These are phyloP conservation scores for Solanum hybrid DNA, from an alignment of 305 asterid species.

Conservation along the genomic window DNA sequence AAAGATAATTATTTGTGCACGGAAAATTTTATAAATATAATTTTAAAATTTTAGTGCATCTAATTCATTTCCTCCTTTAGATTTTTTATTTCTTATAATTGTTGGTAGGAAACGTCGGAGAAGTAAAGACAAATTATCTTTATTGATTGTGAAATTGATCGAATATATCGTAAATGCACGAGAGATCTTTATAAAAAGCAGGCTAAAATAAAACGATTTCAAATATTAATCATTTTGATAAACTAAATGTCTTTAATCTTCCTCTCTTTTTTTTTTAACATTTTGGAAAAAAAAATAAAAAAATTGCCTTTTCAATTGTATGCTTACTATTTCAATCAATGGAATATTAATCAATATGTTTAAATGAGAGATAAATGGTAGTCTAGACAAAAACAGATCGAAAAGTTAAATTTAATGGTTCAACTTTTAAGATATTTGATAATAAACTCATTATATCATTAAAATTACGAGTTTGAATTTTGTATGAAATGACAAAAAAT, in stretches of 20 bases:
- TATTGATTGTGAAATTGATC: background rate
- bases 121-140: background rate
- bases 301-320: background rate
- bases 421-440: background rate
- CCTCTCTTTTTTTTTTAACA: background rate
- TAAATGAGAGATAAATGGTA: background rate
- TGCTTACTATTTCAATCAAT: background rate
- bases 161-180: rapidly evolving
- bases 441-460: background rate
- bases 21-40: background rate
- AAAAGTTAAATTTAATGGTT: background rate
- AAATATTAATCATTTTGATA: background rate
- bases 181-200: background rate
- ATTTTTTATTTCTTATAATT: background rate
- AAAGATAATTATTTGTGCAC: background rate
- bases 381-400: no score
- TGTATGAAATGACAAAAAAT: background rate
- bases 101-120: background rate
- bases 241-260: background rate
- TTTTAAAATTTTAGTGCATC: background rate
- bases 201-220: background rate
- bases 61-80: background rate
- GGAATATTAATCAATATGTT: background rate
- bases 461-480: background rate
- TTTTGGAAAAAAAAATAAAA: background rate